These are phyloP conservation scores for Alternaria ethzedia DNA, from an alignment of 2,329 filamentous ascomycete species.

Conservation along the genomic window DNA sequence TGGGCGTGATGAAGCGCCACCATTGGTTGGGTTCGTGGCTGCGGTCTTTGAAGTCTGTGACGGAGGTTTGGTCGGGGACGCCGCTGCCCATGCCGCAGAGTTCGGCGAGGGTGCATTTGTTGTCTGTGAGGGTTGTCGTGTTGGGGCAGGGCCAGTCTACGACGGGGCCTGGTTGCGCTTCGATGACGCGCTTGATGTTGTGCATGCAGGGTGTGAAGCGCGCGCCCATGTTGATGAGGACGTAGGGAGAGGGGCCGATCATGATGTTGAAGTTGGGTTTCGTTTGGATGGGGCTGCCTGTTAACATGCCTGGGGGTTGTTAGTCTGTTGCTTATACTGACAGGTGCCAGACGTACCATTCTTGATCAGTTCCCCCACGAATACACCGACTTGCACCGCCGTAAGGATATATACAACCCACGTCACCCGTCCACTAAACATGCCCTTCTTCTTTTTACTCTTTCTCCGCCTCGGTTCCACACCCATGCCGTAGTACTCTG, in stretches of 20 bases:
- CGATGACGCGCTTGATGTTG: slow-evolving; percentile 71
- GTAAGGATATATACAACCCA: slow-evolving; percentile 86
- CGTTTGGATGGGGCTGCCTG: slow-evolving; percentile 77
- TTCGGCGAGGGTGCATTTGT: slow-evolving; percentile 73
- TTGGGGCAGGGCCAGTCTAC: slow-evolving; percentile 81
- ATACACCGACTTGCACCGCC: slow-evolving; percentile 78
- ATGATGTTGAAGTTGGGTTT: slow-evolving; percentile 92
- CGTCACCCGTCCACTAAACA: slow-evolving; percentile 67
- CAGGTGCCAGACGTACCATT: slow-evolving; percentile 67
- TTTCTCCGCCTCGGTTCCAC: slow-evolving; percentile 17
- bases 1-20: slow-evolving; percentile 94
- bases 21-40: slow-evolving; percentile 84
- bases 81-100: slow-evolving; percentile 82
- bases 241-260: slow-evolving; percentile 90
- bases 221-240: slow-evolving; percentile 96
- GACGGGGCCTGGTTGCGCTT: slow-evolving; percentile 51
- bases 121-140: slow-evolving; percentile 63
- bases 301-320: slow-evolving; percentile 67
- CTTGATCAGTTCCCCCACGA: slow-evolving; percentile 85
- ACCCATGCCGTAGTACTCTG: slow-evolving; percentile 44
- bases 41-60: slow-evolving; percentile 59
- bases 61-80: slow-evolving; percentile 68
- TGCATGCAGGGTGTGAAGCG: slow-evolving; percentile 96
- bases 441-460: slow-evolving; percentile 56
- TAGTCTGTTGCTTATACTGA: background rate